Conservation (phyloP, 2,329 filamentous ascomycete species). For the Aspergillus novofumigatus region DNA sequence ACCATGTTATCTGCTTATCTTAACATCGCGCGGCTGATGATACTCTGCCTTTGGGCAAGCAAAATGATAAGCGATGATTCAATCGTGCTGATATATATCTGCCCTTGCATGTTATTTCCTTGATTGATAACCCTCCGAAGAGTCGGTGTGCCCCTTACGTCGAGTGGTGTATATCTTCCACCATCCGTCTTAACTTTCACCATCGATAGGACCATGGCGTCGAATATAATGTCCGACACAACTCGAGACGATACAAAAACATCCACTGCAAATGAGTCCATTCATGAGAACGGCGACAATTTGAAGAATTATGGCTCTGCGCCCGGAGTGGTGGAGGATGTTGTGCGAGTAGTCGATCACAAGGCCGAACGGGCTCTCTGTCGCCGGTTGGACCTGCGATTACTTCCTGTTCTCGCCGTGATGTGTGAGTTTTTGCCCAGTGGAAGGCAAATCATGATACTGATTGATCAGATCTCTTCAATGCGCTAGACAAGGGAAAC, state of each 20-base stretch:
- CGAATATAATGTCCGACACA: neutral
- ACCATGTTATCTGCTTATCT: neutral
- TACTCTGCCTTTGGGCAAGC: neutral
- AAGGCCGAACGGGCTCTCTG: conserved; percentile 48
- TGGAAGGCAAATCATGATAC: neutral
- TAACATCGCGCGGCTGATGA: neutral
- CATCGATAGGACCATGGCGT: conserved; percentile 1
- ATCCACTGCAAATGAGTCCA: conserved; percentile 2
- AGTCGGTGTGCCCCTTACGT: neutral
- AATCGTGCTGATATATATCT: neutral
- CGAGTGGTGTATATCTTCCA: neutral
- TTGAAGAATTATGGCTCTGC: conserved; percentile 6
- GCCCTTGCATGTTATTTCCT: neutral
- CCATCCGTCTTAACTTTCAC: neutral
- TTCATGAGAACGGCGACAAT: conserved; percentile 13
- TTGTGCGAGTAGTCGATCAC: conserved; percentile 38
- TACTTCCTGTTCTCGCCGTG: conserved; percentile 55
- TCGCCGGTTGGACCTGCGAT: conserved; percentile 48
- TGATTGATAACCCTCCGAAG: neutral
- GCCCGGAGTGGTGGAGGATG: conserved; percentile 20
- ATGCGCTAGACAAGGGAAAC: conserved; percentile 49
- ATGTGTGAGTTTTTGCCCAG: conserved; percentile 47
- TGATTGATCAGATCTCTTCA: conserved; percentile 48
- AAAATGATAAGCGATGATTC: neutral
- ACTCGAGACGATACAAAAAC: conserved; percentile 6